Evolutionary conservation across 1,284 basidiomycete species (phyloP).

Genomic region (Polyporus tsugae): DNA sequence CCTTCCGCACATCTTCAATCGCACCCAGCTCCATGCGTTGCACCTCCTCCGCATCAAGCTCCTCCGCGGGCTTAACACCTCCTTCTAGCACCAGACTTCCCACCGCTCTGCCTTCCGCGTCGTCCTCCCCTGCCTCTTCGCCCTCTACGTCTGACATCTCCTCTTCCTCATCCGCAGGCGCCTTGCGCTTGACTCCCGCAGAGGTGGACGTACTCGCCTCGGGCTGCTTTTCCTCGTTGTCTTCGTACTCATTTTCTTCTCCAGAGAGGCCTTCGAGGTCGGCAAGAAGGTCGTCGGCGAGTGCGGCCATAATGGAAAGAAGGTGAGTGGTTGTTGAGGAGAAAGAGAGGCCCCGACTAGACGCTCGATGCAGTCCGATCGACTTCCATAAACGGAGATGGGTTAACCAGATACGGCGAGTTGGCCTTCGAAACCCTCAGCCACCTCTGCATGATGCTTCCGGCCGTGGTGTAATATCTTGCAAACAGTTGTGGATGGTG

Average conservation of each 20-base stretch:
- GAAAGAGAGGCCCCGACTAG: background rate
- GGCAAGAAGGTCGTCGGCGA: conserved; percentile 89
- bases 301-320: conserved; percentile 63
- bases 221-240: conserved; percentile 49
- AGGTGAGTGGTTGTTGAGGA: conserved; percentile 3
- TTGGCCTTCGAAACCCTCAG: background rate
- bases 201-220: conserved; percentile 39
- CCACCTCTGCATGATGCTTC: background rate
- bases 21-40: conserved; percentile 88
- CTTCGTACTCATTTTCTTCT: conserved; percentile 59
- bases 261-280: conserved; percentile 85
- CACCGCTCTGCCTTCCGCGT: conserved; percentile 50
- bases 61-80: conserved; percentile 91
- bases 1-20: conserved; percentile 85
- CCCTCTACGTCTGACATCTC: conserved; percentile 59
- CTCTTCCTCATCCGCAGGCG: conserved; percentile 53
- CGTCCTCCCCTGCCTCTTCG: conserved; percentile 51
- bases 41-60: conserved; percentile 92
- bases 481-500: background rate
- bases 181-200: conserved; percentile 68
- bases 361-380: background rate
- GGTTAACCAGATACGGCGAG: conserved; percentile 9
- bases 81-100: conserved; percentile 85
- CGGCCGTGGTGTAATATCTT: background rate
- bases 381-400: conserved; percentile 8